Evolutionary conservation across 805 yeast species (phyloP).

Genomic region (Saccharomyces mikatae): DNA sequence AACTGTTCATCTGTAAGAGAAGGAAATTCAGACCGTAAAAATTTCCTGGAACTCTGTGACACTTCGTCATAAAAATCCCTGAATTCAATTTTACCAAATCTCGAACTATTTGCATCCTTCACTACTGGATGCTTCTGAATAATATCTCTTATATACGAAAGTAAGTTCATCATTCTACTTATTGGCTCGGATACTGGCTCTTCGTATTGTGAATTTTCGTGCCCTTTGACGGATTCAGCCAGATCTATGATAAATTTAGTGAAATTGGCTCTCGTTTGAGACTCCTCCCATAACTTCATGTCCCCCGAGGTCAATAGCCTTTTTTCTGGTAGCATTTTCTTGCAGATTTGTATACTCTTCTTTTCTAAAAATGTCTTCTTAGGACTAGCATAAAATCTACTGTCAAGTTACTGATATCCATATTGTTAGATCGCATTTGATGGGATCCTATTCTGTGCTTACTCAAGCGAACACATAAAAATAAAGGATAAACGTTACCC

Average conservation of each 20-base stretch:
- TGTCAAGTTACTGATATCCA: background rate
- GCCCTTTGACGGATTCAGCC: slow-evolving; percentile 59
- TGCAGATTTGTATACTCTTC: background rate
- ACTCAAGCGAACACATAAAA: background rate
- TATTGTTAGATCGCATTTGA: background rate
- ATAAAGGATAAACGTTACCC: background rate
- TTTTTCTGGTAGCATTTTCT: slow-evolving; percentile 28
- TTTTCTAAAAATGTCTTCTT: background rate
- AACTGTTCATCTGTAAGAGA: slow-evolving; percentile 12
- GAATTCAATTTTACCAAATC: slow-evolving; percentile 91
- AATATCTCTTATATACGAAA: slow-evolving; percentile 40
- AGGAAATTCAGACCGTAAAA: slow-evolving; percentile 19
- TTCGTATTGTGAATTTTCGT: slow-evolving; percentile 40
- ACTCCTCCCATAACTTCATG: slow-evolving; percentile 48
- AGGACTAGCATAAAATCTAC: background rate
- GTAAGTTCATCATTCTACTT: slow-evolving; percentile 30
- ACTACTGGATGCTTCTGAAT: slow-evolving; percentile 59
- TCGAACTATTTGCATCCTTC: slow-evolving; percentile 50
- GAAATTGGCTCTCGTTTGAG: slow-evolving; percentile 43
- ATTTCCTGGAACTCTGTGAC: slow-evolving; percentile 18
- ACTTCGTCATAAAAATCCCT: slow-evolving; percentile 72
- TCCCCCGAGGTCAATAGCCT: slow-evolving; percentile 54
- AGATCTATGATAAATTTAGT: slow-evolving; percentile 48
- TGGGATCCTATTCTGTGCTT: background rate
- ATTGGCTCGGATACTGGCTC: slow-evolving; percentile 33